Percentiles rank a stretch among this genome's conserved stretches.
These are phyloP conservation scores for Colletotrichum acutatum DNA, from an alignment of 2,329 filamentous ascomycete genomes.

Conservation along the genomic window DNA sequence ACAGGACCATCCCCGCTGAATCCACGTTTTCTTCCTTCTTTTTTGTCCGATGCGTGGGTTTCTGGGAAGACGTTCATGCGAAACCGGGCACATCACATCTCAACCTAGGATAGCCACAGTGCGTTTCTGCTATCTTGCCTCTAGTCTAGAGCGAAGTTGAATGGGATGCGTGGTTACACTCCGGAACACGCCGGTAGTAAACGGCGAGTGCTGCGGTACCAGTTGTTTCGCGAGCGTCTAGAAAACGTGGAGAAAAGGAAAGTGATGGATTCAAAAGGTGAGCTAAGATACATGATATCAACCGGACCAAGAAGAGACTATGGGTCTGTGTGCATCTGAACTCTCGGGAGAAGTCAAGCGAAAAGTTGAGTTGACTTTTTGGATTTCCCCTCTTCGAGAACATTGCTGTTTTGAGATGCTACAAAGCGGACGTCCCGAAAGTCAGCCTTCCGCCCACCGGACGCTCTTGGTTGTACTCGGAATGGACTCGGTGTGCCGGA, in stretches of 20 bases:
- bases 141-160: background rate
- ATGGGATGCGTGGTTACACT: background rate
- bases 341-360: background rate
- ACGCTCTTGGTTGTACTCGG: background rate
- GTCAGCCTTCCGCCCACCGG: background rate
- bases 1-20: background rate
- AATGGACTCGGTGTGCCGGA: background rate
- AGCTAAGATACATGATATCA: background rate
- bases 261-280: background rate
- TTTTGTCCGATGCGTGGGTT: background rate
- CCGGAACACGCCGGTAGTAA: background rate
- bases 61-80: background rate
- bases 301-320: background rate
- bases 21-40: background rate
- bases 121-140: background rate
- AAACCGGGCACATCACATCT: background rate
- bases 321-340: constrained; percentile 17
- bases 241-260: constrained; percentile 3
- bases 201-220: background rate
- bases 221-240: constrained; percentile 12
- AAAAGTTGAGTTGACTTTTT: background rate
- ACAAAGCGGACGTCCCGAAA: background rate
- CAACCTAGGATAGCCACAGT: background rate
- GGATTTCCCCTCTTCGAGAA: constrained; percentile 4
- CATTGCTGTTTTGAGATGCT: background rate